Evolutionary conservation across 257 asterid genomes (phyloP), one percentile per base, ranked within the genome.

Genomic region (Thymus mandschuricus): DNA sequence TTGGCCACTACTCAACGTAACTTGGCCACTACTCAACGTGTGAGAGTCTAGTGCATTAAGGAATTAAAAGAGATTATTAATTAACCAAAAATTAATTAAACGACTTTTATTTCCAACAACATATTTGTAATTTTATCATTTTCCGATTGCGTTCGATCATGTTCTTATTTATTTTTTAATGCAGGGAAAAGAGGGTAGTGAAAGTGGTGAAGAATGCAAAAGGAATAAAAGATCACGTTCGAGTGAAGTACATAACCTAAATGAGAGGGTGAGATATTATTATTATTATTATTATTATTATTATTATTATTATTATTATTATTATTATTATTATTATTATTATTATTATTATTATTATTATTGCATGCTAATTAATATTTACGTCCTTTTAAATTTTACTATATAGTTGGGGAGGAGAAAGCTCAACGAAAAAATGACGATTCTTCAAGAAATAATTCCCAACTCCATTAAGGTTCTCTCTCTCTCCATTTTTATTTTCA

Each of bases 231-330:
- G 68, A 38, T 9, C 56, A 1, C 83, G 77, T 46, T 70, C 77
- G 3, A 51, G 60, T 8, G 28, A 70, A 50, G 4, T 35, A 3
- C 80, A 74, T 45, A 79, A 79, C 57, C 61, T 75, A 1, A 75
- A 69, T 2, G 77, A 66, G 41, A 75, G 75, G 80, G 82, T 78
- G 33, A 57, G 71, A 28, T 6, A 6, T 60, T 48, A 21, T 13
- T 35, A 35, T 10, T 65, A 1, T 9, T 6, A 3, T 35, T 7
- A 0, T 35, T 21, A 21, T 21, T 6, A 6, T 60, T 48, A 21
- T 13, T 35, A 35, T 10, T 65, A 1, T 9, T 6, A 3, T 35
- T 7, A 0, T 35, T 6, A 6, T 60, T 48, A 21, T 13, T 35
- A 35, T 10, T 65, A 1, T 9, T 6, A 3, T 35, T 7, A 0